Evolutionary conservation across 768 basidiomycete genomes (phyloP).

Genomic region (Agrocybe praecox): DNA sequence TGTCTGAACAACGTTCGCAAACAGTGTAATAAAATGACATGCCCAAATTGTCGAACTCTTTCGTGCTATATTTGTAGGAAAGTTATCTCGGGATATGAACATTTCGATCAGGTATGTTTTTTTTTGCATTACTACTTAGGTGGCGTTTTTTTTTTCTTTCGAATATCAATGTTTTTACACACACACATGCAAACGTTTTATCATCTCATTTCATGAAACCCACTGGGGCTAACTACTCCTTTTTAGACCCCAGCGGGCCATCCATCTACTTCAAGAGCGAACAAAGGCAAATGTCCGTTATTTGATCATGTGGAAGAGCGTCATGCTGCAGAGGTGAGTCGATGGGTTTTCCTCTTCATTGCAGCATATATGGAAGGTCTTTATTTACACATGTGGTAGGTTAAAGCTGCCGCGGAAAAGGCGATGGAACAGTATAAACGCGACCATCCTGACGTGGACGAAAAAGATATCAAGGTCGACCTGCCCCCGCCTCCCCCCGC

Average conservation of each 20-base stretch:
- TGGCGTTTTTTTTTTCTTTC: too few species aligned
- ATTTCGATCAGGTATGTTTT: conserved; percentile 56
- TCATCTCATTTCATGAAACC: too few species aligned
- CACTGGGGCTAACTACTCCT: too few species aligned
- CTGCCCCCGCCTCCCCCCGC: conserved; percentile 45
- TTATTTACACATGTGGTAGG: conserved; percentile 38
- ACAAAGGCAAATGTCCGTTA: conserved; percentile 54
- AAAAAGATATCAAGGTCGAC: conserved; percentile 65
- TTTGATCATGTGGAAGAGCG: conserved; percentile 72
- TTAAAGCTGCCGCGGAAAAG: conserved; percentile 64
- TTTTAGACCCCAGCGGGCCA: conserved; percentile 14
- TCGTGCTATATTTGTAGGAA: conserved; percentile 88
- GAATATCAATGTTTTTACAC: too few species aligned
- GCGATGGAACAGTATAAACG: conserved; percentile 65
- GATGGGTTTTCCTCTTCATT: neutral
- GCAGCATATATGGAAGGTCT: neutral
- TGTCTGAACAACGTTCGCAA: conserved; percentile 8
- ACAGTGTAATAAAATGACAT: conserved; percentile 93
- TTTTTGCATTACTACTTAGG: too few species aligned
- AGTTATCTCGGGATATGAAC: conserved; percentile 74
- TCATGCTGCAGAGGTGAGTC: conserved; percentile 64
- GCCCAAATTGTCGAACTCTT: conserved; percentile 68
- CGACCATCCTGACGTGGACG: conserved; percentile 64
- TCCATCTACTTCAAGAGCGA: conserved; percentile 21
- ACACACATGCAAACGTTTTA: too few species aligned